phyloP scores from a whole-genome alignment of 1,284 basidiomycete genomes.

The Austropuccinia psidii region DNA sequence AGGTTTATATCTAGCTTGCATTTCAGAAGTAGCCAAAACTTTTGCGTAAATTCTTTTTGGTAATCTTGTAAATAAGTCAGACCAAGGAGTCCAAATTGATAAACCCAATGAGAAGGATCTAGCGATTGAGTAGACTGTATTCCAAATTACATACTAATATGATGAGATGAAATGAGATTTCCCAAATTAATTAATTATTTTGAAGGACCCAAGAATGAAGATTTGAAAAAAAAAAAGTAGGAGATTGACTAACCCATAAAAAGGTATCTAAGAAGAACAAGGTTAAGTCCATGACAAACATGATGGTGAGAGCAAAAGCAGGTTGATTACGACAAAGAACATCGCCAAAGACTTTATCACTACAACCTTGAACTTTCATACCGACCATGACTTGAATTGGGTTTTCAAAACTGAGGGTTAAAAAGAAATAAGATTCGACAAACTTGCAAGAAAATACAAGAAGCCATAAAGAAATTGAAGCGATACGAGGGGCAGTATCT shows the following conservation, averaged over 20 bases:
- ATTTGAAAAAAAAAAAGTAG: neutral
- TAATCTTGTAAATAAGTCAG: conserved; percentile 77
- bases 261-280: conserved; percentile 96
- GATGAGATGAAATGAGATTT: neutral
- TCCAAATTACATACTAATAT: conserved; percentile 66
- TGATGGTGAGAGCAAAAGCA: conserved; percentile 82
- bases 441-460: conserved; percentile 91
- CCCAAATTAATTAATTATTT: neutral
- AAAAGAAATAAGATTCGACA: conserved; percentile 88
- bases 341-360: conserved; percentile 71
- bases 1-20: conserved; percentile 95
- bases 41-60: conserved; percentile 94
- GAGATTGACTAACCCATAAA: conserved; percentile 57
- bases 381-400: conserved; percentile 82
- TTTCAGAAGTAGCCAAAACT: conserved; percentile 76
- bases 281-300: conserved; percentile 91
- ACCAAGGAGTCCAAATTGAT: conserved; percentile 93
- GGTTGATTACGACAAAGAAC: conserved; percentile 78
- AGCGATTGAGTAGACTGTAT: conserved; percentile 82
- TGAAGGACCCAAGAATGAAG: conserved; percentile 54
- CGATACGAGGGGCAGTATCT: conserved; percentile 57
- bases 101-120: conserved; percentile 82
- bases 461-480: conserved; percentile 71
- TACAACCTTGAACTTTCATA: conserved; percentile 82
- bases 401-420: conserved; percentile 82